Evolutionary conservation across 768 basidiomycete genomes (phyloP).

Genomic region (Megacollybia marginata): DNA sequence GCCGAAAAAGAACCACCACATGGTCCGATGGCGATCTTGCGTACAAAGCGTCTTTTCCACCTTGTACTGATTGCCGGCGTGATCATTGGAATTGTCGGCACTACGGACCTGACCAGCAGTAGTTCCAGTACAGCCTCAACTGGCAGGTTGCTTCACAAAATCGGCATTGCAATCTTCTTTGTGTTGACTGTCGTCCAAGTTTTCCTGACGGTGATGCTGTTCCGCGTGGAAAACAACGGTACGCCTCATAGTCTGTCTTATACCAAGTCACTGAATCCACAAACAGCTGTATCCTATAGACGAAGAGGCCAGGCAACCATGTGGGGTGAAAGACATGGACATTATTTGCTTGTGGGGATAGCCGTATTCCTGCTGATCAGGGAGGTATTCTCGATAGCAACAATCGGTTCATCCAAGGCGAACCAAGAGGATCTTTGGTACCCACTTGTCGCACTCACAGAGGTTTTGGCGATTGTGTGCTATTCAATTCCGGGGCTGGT

Average conservation of each 20-base stretch:
- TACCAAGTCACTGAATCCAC: background rate
- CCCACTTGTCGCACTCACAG: constrained; percentile 30
- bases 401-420: constrained; percentile 15
- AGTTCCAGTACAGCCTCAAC: constrained; percentile 8
- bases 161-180: constrained; percentile 29
- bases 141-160: constrained; percentile 21
- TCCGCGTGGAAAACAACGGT: constrained; percentile 13
- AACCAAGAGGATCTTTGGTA: constrained; percentile 33
- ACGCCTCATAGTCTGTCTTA: constrained; percentile 9
- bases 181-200: constrained; percentile 25
- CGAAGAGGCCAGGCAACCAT: constrained; percentile 2
- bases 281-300: background rate
- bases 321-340: constrained; percentile 22
- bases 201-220: constrained; percentile 20
- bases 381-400: constrained; percentile 28
- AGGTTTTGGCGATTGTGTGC: constrained; percentile 27
- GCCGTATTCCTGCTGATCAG: constrained; percentile 29
- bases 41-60: constrained; percentile 25
- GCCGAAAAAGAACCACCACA: constrained; percentile 1
- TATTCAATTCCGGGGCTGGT: constrained; percentile 28
- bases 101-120: constrained; percentile 9
- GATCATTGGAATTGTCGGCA: constrained; percentile 25
- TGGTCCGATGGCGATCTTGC: constrained; percentile 9
- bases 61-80: constrained; percentile 21
- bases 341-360: constrained; percentile 24